Evolutionary conservation across 352 stramenopile species (phyloP).

Genomic region (Thraustochytrium sp.): DNA sequence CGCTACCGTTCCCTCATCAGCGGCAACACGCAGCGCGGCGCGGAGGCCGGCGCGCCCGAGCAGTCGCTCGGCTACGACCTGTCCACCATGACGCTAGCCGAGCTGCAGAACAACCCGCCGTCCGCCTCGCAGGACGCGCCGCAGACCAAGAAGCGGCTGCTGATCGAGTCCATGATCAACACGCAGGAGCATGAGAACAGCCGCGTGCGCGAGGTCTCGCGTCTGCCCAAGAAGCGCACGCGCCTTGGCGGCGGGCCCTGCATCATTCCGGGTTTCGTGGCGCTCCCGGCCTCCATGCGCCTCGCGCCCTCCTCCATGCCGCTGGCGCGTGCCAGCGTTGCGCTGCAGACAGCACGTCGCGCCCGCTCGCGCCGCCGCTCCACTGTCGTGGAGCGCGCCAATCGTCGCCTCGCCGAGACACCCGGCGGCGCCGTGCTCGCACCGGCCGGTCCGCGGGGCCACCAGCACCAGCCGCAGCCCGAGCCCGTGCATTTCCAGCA

Average conservation of each 20-base stretch:
- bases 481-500: too few relatives aligned
- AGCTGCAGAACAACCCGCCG: background rate
- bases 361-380: background rate
- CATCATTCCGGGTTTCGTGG: slow-evolving; percentile 28
- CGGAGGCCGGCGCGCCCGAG: background rate
- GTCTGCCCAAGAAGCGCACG: background rate
- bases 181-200: background rate
- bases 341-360: background rate
- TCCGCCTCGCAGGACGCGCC: background rate
- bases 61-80: background rate
- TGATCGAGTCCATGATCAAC: slow-evolving; percentile 16
- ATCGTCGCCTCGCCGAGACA: background rate
- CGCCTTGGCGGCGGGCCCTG: background rate
- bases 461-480: too few relatives aligned
- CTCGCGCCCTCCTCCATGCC: background rate
- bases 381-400: background rate
- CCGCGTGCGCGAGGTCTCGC: background rate
- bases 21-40: background rate
- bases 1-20: slow-evolving; percentile 35
- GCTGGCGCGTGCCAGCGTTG: background rate
- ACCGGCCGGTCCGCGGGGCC: too few relatives aligned
- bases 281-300: background rate
- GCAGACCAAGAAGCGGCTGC: slow-evolving; percentile 4
- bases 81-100: background rate
- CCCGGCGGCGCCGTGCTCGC: too few relatives aligned